Evolutionary conservation across 2,329 filamentous ascomycete species (phyloP).

Genomic region (Pseudogymnoascus sp.): DNA sequence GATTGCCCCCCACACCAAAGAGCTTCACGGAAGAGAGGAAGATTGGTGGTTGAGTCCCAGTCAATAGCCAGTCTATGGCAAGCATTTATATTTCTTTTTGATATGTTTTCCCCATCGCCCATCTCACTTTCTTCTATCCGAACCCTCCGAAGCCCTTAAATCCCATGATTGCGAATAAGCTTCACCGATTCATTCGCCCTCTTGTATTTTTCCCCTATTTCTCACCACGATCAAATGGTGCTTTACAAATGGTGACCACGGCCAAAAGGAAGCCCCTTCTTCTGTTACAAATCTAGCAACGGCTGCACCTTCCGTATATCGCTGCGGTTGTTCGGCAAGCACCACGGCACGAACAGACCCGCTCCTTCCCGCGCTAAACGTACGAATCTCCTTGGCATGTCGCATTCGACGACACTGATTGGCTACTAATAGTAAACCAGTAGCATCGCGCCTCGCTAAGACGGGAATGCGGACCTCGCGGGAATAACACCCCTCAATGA

Average conservation of each 20-base stretch:
- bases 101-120: no score
- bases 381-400: background rate
- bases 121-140: no score
- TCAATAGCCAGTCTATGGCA: no score
- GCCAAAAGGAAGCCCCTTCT: background rate
- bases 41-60: no score
- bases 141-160: no score
- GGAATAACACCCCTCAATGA: background rate
- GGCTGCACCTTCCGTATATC: background rate
- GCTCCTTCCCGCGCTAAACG: background rate
- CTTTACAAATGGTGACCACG: background rate
- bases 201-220: background rate
- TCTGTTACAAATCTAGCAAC: background rate
- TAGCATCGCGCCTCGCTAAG: background rate
- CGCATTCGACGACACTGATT: background rate
- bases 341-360: background rate
- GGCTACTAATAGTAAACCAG: background rate
- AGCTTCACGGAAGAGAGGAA: no score
- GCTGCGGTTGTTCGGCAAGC: background rate
- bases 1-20: no score
- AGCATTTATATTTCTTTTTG: no score
- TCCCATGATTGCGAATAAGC: no score
- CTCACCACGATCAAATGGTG: no score
- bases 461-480: background rate
- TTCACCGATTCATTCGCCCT: background rate